Percentiles rank a stretch among this genome's conserved stretches.
These are phyloP conservation scores for Diaporthe eres DNA, from an alignment of 2,329 filamentous ascomycete genomes.

Conservation along the genomic window DNA sequence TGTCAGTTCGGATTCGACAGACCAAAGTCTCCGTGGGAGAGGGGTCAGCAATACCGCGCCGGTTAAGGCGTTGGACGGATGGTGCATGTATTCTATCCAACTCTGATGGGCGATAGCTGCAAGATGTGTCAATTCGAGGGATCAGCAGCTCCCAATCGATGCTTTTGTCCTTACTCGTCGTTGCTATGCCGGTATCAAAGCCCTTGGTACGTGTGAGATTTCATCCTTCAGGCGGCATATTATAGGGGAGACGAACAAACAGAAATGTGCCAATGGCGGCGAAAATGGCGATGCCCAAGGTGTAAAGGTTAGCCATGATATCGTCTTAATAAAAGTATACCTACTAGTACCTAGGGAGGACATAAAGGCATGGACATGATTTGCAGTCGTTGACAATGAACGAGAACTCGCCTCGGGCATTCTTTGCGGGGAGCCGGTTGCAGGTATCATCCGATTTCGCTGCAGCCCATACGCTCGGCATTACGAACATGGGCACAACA, in stretches of 20 bases:
- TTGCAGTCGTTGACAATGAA: neutral
- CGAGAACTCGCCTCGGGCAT: neutral
- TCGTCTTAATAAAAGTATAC: too few species aligned
- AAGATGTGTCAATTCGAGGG: constrained; percentile 4
- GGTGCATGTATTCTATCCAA: constrained; percentile 71
- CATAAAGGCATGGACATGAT: too few species aligned
- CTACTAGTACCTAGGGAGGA: neutral
- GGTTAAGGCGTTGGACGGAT: constrained; percentile 68
- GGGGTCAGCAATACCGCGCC: constrained; percentile 57
- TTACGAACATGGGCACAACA: neutral
- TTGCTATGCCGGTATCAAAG: constrained; percentile 73
- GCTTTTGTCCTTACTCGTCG: constrained; percentile 61
- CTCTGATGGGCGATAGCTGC: constrained; percentile 70
- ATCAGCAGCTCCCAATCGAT: too few species aligned
- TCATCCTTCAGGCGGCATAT: neutral
- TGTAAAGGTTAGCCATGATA: constrained; percentile 51
- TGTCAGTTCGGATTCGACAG: neutral
- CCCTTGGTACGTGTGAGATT: constrained; percentile 54
- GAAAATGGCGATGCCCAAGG: constrained; percentile 66
- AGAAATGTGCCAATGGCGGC: constrained; percentile 72
- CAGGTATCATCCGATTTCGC: constrained; percentile 1
- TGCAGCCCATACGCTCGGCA: neutral
- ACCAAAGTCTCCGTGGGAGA: neutral
- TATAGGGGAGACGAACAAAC: constrained; percentile 58
- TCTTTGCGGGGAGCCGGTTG: constrained; percentile 8